Conservation (phyloP, 129 eudicot genomes). For the Tanacetum coccineum region DNA sequence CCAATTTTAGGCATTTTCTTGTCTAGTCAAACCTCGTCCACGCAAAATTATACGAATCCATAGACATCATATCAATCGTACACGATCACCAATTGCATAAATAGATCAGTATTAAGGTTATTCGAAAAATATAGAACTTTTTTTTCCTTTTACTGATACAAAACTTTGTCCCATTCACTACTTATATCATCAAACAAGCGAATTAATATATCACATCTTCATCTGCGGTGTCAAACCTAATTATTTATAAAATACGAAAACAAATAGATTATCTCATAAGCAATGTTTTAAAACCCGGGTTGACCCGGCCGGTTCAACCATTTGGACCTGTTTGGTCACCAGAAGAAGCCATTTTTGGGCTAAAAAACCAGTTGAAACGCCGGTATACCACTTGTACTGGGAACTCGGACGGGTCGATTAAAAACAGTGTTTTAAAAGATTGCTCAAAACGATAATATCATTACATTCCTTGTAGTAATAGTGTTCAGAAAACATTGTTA, state of each 20-base stretch:
- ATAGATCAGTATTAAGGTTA: conserved; percentile 7
- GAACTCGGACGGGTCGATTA: too few species aligned
- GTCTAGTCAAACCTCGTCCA: background rate
- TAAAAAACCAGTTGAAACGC: too few species aligned
- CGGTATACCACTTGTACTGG: too few species aligned
- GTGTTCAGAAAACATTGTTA: too few species aligned
- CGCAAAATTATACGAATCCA: background rate
- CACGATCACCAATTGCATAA: conserved; percentile 10
- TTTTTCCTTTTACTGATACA: background rate
- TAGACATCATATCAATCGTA: background rate
- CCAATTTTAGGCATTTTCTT: conserved; percentile 2
- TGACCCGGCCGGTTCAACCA: too few species aligned
- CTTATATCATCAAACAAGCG: background rate
- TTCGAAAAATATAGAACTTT: background rate
- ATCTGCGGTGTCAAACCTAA: conserved; percentile 18
- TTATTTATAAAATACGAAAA: background rate
- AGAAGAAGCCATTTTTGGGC: too few species aligned
- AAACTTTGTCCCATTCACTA: background rate
- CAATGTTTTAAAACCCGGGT: too few species aligned
- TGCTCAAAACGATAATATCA: too few species aligned
- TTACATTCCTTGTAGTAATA: too few species aligned
- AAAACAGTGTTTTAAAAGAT: too few species aligned
- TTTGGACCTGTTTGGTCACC: too few species aligned
- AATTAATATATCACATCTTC: conserved; percentile 14
- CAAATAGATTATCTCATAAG: background rate